A percentile compares a stretch with the other conserved stretches of the same genome.
These are phyloP conservation scores for Hyphopichia khmerensis DNA, from an alignment of 1,139 yeast genomes.

Conservation along the genomic window DNA sequence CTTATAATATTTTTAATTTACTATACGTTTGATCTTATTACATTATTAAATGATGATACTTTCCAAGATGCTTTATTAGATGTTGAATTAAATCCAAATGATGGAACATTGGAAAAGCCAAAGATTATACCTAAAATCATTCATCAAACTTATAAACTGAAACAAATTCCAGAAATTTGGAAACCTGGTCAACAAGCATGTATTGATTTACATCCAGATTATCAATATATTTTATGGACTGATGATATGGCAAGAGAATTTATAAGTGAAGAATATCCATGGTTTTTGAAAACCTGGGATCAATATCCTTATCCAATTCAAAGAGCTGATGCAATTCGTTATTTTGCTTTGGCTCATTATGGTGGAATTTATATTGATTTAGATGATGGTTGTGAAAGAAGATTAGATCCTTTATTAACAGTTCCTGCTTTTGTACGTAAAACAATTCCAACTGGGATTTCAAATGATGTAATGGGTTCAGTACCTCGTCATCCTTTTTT, in stretches of 20 bases:
- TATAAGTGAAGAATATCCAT: conserved; percentile 73
- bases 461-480: conserved; percentile 91
- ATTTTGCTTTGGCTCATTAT: conserved; percentile 75
- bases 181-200: conserved; percentile 73
- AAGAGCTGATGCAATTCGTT: conserved; percentile 91
- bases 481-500: conserved; percentile 87
- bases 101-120: conserved; percentile 39
- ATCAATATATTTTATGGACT: conserved; percentile 87
- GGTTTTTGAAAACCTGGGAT: conserved; percentile 84
- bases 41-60: conserved; percentile 73
- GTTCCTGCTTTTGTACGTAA: conserved; percentile 86
- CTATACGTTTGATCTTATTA: conserved; percentile 70
- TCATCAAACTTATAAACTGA: conserved; percentile 88
- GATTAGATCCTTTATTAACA: conserved; percentile 74
- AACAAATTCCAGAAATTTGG: conserved; percentile 80
- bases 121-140: conserved; percentile 81
- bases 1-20: conserved; percentile 58
- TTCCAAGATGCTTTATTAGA: conserved; percentile 60
- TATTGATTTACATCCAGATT: conserved; percentile 78
- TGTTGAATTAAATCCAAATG: conserved; percentile 54
- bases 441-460: conserved; percentile 87
- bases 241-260: conserved; percentile 81
- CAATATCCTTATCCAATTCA: conserved; percentile 76
- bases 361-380: conserved; percentile 92
- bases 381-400: conserved; percentile 82